Evolutionary conservation across 2,329 filamentous ascomycete genomes (phyloP).

Genomic region (Keithomyces neogunnii): DNA sequence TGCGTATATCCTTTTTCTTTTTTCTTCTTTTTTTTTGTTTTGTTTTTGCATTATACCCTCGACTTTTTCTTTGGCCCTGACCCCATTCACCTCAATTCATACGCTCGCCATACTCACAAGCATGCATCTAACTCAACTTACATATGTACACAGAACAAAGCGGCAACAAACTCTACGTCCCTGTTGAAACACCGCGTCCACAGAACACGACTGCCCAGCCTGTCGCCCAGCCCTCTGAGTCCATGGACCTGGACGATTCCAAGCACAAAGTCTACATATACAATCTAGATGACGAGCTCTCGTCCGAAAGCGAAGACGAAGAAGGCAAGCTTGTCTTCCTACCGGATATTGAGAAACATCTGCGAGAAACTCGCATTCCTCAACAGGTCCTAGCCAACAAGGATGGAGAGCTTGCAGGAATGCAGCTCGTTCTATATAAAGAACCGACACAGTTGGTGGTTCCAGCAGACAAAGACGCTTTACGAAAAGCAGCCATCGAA

Average conservation of each 20-base stretch:
- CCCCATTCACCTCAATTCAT: not conserved
- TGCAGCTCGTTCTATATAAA: slow-evolving; percentile 77
- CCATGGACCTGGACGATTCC: slow-evolving; percentile 81
- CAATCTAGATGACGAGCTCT: slow-evolving; percentile 81
- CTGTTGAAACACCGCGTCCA: slow-evolving; percentile 42
- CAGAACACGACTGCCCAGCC: slow-evolving; percentile 9
- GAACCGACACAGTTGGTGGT: slow-evolving; percentile 70
- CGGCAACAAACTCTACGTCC: slow-evolving; percentile 57
- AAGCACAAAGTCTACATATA: slow-evolving; percentile 86
- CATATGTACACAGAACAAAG: slow-evolving; percentile 41
- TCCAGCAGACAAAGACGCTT: slow-evolving; percentile 64
- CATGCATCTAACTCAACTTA: not conserved
- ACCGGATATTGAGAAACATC: slow-evolving; percentile 75
- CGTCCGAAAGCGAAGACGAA: slow-evolving; percentile 35
- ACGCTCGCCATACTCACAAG: no score
- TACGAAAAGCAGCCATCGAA: slow-evolving; percentile 78
- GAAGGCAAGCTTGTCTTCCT: slow-evolving; percentile 66
- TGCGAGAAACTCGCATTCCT: slow-evolving; percentile 63
- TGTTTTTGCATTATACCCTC: not conserved
- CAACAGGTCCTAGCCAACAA: slow-evolving; percentile 52
- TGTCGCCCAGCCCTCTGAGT: slow-evolving; percentile 35
- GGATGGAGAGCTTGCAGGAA: slow-evolving; percentile 46
- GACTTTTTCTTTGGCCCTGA: no score
- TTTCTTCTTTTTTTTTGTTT: not conserved
- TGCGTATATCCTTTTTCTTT: slow-evolving; percentile 32